These are phyloP conservation scores for Trichoderma cornu-damae DNA, from an alignment of 2,329 filamentous ascomycete species.

Conservation along the genomic window DNA sequence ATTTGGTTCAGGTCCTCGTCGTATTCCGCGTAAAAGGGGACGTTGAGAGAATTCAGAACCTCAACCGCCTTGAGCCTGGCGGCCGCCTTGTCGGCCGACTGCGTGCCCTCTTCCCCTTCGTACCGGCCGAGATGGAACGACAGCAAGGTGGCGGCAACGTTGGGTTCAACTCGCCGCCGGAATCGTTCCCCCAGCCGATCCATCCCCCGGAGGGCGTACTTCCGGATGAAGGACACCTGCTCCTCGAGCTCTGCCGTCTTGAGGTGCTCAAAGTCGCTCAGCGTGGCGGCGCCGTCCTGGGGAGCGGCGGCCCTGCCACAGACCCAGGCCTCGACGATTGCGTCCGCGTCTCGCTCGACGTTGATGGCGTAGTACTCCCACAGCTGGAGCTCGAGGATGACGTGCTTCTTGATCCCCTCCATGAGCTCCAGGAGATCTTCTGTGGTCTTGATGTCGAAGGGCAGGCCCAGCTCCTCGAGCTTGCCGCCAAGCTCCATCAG, in stretches of 20 bases:
- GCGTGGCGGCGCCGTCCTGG: constrained; percentile 33
- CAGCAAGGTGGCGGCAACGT: constrained; percentile 56
- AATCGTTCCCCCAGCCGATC: constrained; percentile 78
- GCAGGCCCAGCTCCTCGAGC: constrained; percentile 66
- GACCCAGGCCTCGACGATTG: constrained; percentile 67
- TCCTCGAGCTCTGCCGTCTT: constrained; percentile 42
- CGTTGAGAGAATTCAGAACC: constrained; percentile 77
- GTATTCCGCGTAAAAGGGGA: constrained; percentile 88
- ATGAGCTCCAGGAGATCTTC: constrained; percentile 78
- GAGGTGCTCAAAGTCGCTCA: constrained; percentile 41
- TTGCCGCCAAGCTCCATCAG: constrained; percentile 72
- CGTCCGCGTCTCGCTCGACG: constrained; percentile 65
- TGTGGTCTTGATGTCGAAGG: constrained; percentile 63
- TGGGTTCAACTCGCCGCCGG: constrained; percentile 64
- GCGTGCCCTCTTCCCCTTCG: constrained; percentile 41
- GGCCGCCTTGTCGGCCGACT: constrained; percentile 45
- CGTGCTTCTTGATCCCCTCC: constrained; percentile 74
- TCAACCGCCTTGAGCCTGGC: constrained; percentile 52
- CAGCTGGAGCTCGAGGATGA: constrained; percentile 69
- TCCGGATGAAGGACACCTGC: constrained; percentile 58
- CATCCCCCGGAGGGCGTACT: constrained; percentile 64
- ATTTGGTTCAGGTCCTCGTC: constrained; percentile 78
- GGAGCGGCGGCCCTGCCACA: constrained; percentile 53
- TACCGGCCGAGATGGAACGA: constrained; percentile 53
- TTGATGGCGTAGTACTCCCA: constrained; percentile 94